Evolutionary conservation across 768 basidiomycete genomes (phyloP).

Genomic region (Pulveroboletus sp.): DNA sequence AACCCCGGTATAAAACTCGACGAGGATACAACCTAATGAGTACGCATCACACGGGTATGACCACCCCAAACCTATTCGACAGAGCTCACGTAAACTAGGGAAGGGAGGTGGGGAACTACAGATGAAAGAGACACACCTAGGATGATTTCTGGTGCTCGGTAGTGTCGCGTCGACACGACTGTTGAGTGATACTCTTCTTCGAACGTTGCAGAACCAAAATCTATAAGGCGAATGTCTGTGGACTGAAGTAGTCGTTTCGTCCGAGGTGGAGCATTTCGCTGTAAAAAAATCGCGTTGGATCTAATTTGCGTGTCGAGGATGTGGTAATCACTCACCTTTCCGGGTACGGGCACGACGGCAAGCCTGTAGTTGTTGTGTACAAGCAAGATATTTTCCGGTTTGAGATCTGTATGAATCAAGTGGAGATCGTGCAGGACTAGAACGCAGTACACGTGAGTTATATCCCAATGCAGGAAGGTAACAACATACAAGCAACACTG

Average conservation of each 20-base stretch:
- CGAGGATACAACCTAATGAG: conserved; percentile 96
- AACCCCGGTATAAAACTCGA: conserved; percentile 96
- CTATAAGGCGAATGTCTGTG: conserved; percentile 93
- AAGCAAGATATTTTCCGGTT: conserved; percentile 97
- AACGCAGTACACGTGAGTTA: conserved; percentile 5
- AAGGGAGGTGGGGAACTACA: conserved; percentile 10
- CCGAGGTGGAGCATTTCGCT: conserved; percentile 65
- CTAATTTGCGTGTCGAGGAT: not conserved
- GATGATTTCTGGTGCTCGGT: conserved; percentile 98
- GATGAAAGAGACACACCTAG: conserved; percentile 57
- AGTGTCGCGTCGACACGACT: conserved; percentile 96
- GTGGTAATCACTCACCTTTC: conserved; percentile 47
- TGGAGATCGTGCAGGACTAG: conserved; percentile 87
- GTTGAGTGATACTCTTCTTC: conserved; percentile 98
- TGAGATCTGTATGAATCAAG: conserved; percentile 96
- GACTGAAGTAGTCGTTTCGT: conserved; percentile 75
- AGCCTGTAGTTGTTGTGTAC: conserved; percentile 77
- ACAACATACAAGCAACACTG: conserved; percentile 85
- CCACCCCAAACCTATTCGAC: conserved; percentile 84
- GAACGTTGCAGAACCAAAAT: conserved; percentile 98
- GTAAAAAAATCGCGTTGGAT: conserved; percentile 13
- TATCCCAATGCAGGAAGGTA: not conserved
- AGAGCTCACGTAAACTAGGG: conserved; percentile 6
- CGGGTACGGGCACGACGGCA: conserved; percentile 53
- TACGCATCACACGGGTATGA: conserved; percentile 98